Evolutionary conservation across 345 rosid genomes (phyloP), one percentile per base, ranked within the genome.

Genomic region (Turritis glabra): DNA sequence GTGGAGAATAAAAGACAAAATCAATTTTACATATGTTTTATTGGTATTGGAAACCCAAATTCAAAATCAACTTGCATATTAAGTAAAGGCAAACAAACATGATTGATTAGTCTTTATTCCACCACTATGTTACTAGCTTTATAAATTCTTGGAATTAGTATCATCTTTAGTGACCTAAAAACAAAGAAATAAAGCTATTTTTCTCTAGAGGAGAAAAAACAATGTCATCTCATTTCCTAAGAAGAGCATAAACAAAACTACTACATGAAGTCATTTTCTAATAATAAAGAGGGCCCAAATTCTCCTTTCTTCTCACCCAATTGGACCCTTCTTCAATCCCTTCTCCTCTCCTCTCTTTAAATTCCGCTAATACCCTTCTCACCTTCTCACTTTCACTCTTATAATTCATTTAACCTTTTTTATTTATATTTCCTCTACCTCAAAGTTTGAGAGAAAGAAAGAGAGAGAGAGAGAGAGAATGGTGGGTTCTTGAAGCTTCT

Each of bases 401-500:
- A 83, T 57, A 57, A 48, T 61, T 41, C 65, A 29, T 18, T 18
- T 30, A 70, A 35, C 50, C 46, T 30, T 30, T 21, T 21, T 35
- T 25, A 0, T 32, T 41, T 22, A 18, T 54, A 5, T 48, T 37
- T 38, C 67, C 33, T 41, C 63, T 62, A 33, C 71, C 62, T 64
- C 75, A 70, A 60, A 72, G 82, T 52, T 78, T 76, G 82, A 68
- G 73, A 78, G 68, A 74, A n/a, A 79, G 51, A 74, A 15, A 41
- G 15, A 59, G n/a, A 67, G 37, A 50, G 3, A 55, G 4, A 65
- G 18, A 71, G 48, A 77, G 66, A 70, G 37, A 64, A 89, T 91
- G 97, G 97, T 89, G 85, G 80, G 85, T 82, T 81, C 84, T 77
- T 71, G 77, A 71, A 71, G 77, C 62, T 67, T 70, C 79, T 70